Evolutionary conservation across 2,329 filamentous ascomycete genomes (phyloP).

Genomic region (Beauveria medogensis): DNA sequence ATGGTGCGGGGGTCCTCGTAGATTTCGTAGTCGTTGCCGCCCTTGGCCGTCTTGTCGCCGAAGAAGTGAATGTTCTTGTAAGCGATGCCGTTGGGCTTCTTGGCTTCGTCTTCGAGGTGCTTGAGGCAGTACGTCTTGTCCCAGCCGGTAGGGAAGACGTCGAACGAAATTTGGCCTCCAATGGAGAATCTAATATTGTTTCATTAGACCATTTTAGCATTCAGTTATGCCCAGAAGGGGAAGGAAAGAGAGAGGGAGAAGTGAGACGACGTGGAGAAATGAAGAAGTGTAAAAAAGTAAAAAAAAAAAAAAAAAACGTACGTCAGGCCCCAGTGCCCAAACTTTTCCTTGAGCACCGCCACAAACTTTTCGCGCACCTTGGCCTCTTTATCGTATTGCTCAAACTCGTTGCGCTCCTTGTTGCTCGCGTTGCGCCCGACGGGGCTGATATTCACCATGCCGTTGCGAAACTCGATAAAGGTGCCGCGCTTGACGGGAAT

Average conservation of each 20-base stretch:
- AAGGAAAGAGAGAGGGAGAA: neutral
- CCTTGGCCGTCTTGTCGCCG: slow-evolving; percentile 85
- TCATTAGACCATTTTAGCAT: neutral
- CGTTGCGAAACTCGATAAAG: slow-evolving; percentile 82
- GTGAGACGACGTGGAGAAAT: too few relatives aligned
- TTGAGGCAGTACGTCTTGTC: slow-evolving; percentile 96
- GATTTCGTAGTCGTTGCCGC: slow-evolving; percentile 96
- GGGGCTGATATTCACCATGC: slow-evolving; percentile 82
- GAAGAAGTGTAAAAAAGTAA: neutral
- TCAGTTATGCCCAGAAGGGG: neutral
- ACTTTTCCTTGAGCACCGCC: slow-evolving; percentile 66
- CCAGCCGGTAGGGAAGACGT: slow-evolving; percentile 95
- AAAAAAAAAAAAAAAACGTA: slow-evolving; percentile 36
- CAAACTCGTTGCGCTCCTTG: slow-evolving; percentile 73
- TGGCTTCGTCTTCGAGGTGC: slow-evolving; percentile 75
- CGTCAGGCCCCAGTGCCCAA: slow-evolving; percentile 77
- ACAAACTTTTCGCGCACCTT: slow-evolving; percentile 73
- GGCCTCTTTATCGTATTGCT: slow-evolving; percentile 71
- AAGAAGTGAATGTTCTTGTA: slow-evolving; percentile 96
- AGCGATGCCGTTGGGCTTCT: slow-evolving; percentile 58
- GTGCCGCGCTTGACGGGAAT: slow-evolving; percentile 77
- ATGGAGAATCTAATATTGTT: slow-evolving; percentile 57
- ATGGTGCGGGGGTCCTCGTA: slow-evolving; percentile 72
- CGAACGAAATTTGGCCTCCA: slow-evolving; percentile 95
- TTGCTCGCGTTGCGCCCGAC: slow-evolving; percentile 78